These are phyloP conservation scores for Aphanomyces cochlioides DNA, from an alignment of 352 stramenopile species.

Conservation along the genomic window DNA sequence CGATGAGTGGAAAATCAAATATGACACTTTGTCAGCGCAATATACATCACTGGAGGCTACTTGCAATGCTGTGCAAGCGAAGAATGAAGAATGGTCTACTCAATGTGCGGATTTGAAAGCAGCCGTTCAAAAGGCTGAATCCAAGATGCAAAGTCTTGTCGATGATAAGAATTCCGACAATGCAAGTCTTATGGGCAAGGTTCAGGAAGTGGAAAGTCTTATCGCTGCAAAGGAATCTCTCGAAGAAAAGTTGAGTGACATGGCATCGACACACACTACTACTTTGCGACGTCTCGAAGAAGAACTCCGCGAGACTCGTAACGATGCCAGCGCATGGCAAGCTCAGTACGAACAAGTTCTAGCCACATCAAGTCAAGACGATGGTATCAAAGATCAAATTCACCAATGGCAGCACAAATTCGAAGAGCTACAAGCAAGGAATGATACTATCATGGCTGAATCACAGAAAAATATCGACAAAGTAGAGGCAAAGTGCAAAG, in stretches of 20 bases:
- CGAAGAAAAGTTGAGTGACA: neutral
- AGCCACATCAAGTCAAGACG: neutral
- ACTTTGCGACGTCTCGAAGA: neutral
- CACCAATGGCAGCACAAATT: constrained; percentile 1
- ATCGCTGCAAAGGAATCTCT: neutral
- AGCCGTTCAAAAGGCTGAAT: neutral
- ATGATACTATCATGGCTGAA: neutral
- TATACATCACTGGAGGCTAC: neutral
- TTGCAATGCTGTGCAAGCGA: neutral
- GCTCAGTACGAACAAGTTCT: constrained; percentile 4
- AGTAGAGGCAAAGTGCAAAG: constrained; percentile 6
- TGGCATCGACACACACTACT: neutral
- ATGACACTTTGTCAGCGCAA: neutral
- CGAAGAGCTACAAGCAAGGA: neutral
- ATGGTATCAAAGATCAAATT: neutral
- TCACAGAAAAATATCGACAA: neutral
- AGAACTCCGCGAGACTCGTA: neutral
- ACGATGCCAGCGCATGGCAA: neutral
- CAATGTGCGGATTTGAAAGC: neutral
- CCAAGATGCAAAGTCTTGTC: neutral
- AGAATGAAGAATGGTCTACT: neutral
- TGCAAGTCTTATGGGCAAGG: too few species aligned
- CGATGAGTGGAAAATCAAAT: constrained; percentile 1
- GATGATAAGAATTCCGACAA: too few species aligned
- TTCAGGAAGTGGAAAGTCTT: neutral